A percentile compares a stretch with the other conserved stretches of the same genome.
phyloP scores from a whole-genome alignment of 1,284 basidiomycete genomes.

The Cryptococcus sp. region DNA sequence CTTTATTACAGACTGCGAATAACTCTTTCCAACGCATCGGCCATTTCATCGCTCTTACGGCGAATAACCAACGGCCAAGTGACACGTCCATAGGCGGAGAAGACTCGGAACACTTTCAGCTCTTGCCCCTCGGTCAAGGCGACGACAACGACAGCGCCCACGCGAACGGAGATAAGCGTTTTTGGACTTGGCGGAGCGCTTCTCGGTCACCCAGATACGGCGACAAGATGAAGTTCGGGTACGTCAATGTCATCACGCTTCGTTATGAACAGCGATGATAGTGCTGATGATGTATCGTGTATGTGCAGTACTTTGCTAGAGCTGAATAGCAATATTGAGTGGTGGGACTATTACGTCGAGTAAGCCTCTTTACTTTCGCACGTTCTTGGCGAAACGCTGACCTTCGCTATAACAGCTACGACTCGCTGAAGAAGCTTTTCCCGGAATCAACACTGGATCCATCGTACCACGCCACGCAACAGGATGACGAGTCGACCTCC shows the following conservation, averaged over 20 bases:
- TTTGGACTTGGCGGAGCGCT: slow-evolving; percentile 39
- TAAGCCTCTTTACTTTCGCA: slow-evolving; percentile 25
- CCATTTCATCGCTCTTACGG: too few relatives aligned
- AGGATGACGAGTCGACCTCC: slow-evolving; percentile 66
- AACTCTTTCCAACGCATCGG: too few relatives aligned
- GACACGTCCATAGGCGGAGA: too few relatives aligned
- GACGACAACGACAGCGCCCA: background rate
- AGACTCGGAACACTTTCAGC: background rate
- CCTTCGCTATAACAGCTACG: slow-evolving; percentile 61
- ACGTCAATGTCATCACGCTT: slow-evolving; percentile 15
- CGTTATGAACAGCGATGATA: background rate
- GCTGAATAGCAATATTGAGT: slow-evolving; percentile 91
- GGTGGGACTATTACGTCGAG: slow-evolving; percentile 88
- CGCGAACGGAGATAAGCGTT: background rate
- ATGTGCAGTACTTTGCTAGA: slow-evolving; percentile 68
- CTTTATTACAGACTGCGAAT: too few relatives aligned
- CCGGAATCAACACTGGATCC: slow-evolving; percentile 51
- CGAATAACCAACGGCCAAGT: too few relatives aligned
- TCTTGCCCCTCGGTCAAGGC: background rate
- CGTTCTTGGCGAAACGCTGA: background rate
- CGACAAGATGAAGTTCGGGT: slow-evolving; percentile 56
- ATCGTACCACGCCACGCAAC: slow-evolving; percentile 53
- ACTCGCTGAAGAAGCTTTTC: slow-evolving; percentile 74
- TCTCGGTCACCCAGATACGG: slow-evolving; percentile 27
- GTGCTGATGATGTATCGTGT: background rate